These are phyloP conservation scores for Coprinopsis sp. DNA, from an alignment of 768 basidiomycete species.

Conservation along the genomic window DNA sequence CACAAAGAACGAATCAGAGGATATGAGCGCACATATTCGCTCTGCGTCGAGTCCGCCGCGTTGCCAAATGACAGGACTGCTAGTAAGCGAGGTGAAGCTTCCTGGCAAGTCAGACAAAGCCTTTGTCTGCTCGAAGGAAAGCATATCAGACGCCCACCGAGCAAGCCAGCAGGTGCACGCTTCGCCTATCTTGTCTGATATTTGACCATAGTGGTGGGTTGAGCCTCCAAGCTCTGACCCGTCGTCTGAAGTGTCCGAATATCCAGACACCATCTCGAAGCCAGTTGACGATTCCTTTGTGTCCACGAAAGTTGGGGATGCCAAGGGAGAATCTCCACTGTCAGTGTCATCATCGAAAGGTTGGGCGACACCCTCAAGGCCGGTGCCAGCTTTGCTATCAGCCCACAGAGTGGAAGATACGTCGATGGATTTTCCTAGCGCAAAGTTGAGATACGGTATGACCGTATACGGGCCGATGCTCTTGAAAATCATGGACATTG, in stretches of 20 bases:
- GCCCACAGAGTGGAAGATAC: constrained; percentile 23
- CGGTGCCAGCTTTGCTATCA: constrained; percentile 60
- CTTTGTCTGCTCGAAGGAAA: constrained; percentile 53
- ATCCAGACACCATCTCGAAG: constrained; percentile 9
- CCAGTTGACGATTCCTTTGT: too few species aligned
- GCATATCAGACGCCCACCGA: constrained; percentile 79
- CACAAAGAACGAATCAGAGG: constrained; percentile 78
- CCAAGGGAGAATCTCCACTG: too few species aligned
- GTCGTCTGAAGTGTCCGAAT: constrained; percentile 13
- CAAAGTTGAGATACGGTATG: constrained; percentile 74
- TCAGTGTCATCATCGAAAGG: constrained; percentile 40
- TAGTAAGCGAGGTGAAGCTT: constrained; percentile 11
- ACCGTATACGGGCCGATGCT: constrained; percentile 80
- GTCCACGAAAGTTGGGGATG: too few species aligned
- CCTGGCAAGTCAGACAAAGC: constrained; percentile 17
- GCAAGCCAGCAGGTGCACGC: constrained; percentile 84
- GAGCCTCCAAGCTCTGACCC: constrained; percentile 22
- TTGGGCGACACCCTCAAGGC: constrained; percentile 64
- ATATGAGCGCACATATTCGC: constrained; percentile 72
- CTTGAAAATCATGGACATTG: constrained; percentile 63
- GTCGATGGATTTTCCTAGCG: constrained; percentile 65
- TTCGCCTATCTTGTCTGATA: constrained; percentile 90
- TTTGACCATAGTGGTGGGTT: constrained; percentile 75
- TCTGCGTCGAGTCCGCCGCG: constrained; percentile 64
- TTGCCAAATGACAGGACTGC: constrained; percentile 52